Conservation (phyloP, 1,284 basidiomycete species). For the Wallemia ichthyophaga region DNA sequence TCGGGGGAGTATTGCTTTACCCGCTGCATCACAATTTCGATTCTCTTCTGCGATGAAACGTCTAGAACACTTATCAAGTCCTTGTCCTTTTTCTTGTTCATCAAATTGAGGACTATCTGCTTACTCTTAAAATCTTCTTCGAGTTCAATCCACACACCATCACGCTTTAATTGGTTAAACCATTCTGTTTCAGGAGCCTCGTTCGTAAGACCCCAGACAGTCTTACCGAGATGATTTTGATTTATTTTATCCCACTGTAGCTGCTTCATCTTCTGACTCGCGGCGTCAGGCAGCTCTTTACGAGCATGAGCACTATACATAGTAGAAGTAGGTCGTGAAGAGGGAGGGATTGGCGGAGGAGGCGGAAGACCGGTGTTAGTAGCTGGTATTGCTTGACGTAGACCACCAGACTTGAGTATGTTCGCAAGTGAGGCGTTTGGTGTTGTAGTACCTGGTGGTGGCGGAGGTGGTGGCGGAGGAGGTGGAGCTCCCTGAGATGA, state of each 20-base stretch:
- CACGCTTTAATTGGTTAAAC: slow-evolving; percentile 40
- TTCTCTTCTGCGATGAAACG: slow-evolving; percentile 59
- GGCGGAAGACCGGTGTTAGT: slow-evolving; percentile 15
- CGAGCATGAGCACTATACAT: slow-evolving; percentile 27
- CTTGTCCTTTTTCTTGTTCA: slow-evolving; percentile 29
- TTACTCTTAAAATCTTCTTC: slow-evolving; percentile 96
- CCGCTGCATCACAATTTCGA: slow-evolving; percentile 67
- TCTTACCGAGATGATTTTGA: slow-evolving; percentile 48
- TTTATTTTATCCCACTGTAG: slow-evolving; percentile 94
- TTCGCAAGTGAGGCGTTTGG: slow-evolving; percentile 1
- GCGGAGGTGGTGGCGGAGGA: slow-evolving; percentile 8
- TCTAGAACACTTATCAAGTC: slow-evolving; percentile 74
- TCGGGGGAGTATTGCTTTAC: slow-evolving; percentile 53
- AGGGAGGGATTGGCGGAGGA: slow-evolving; percentile 18
- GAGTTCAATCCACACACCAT: slow-evolving; percentile 77
- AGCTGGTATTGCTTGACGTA: background rate
- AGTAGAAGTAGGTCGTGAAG: slow-evolving; percentile 13
- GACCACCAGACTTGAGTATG: background rate
- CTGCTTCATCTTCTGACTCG: slow-evolving; percentile 82
- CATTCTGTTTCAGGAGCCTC: slow-evolving; percentile 39
- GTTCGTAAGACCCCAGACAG: slow-evolving; percentile 48
- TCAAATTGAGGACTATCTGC: slow-evolving; percentile 54
- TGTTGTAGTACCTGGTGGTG: slow-evolving; percentile 1
- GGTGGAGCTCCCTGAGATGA: slow-evolving; percentile 12
- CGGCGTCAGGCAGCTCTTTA: slow-evolving; percentile 60